Conservation (phyloP, 345 rosid genomes). For the Punica granatum region DNA sequence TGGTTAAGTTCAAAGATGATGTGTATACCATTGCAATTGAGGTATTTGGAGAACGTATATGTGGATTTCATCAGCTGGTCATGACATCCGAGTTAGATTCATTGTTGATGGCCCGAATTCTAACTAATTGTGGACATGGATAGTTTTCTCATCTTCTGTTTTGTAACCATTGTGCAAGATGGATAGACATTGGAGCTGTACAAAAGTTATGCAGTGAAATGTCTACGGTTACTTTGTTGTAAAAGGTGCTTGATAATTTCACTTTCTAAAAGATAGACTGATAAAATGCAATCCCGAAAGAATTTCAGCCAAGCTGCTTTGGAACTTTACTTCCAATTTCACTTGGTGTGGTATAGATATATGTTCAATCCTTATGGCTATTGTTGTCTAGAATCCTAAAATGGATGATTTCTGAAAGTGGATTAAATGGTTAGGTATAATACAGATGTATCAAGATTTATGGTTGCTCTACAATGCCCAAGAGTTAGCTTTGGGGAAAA, state of each 20-base stretch:
- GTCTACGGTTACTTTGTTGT: not conserved
- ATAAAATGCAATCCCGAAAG: not conserved
- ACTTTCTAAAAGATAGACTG: not conserved
- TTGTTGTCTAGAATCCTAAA: not conserved
- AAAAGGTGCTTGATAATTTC: not conserved
- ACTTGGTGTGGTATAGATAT: not conserved
- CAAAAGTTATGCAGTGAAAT: not conserved
- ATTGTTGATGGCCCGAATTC: not conserved
- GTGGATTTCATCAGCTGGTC: constrained; percentile 1
- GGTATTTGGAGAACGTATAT: constrained; percentile 28
- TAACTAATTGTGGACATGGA: not conserved
- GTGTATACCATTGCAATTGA: constrained; percentile 56
- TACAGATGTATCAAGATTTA: not conserved
- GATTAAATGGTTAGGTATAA: not conserved
- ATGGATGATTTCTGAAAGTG: not conserved
- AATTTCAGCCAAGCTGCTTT: not conserved
- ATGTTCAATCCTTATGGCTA: not conserved
- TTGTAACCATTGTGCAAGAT: not conserved
- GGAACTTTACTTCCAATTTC: not conserved
- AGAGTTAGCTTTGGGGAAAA: not conserved
- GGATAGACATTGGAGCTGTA: not conserved
- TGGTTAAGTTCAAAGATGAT: constrained; percentile 70
- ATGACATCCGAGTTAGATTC: not conserved
- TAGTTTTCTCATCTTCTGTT: not conserved
- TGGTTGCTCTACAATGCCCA: not conserved